These are phyloP conservation scores for Penicillium arizonense DNA, from an alignment of 495 filamentous ascomycete species.

Conservation along the genomic window DNA sequence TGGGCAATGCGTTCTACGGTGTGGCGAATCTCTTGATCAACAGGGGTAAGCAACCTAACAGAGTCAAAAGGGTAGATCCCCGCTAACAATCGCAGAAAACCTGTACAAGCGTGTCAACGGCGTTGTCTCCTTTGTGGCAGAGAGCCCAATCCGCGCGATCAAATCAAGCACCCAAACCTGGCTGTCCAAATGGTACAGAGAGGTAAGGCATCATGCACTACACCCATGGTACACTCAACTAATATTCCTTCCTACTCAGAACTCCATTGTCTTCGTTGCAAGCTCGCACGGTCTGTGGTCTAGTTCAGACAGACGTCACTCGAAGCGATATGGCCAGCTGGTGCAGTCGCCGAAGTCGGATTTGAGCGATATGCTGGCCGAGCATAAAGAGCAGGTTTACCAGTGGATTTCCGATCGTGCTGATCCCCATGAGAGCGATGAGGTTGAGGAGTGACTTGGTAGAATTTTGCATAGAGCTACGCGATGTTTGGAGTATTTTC, in stretches of 20 bases:
- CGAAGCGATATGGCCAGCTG: constrained; percentile 67
- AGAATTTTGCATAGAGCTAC: constrained; percentile 5
- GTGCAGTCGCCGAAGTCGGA: constrained; percentile 50
- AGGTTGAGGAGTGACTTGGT: constrained; percentile 15
- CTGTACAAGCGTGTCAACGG: constrained; percentile 55
- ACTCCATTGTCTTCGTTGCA: constrained; percentile 72
- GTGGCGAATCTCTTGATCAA: constrained; percentile 68
- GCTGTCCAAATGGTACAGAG: constrained; percentile 70
- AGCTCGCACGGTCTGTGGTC: constrained; percentile 70
- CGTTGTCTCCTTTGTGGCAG: constrained; percentile 51
- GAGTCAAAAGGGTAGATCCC: not conserved
- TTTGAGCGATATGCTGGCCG: constrained; percentile 63
- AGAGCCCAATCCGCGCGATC: constrained; percentile 55
- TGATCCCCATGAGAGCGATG: constrained; percentile 28
- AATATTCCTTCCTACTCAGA: constrained; percentile 24
- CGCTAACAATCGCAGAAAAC: constrained; percentile 33
- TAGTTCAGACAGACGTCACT: constrained; percentile 56
- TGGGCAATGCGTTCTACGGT: constrained; percentile 72
- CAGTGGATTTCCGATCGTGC: constrained; percentile 52
- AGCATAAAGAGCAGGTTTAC: constrained; percentile 56
- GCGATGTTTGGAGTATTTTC: not conserved
- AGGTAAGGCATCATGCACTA: constrained; percentile 27
- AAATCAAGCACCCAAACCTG: constrained; percentile 61
- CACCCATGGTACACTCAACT: not conserved
- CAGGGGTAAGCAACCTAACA: constrained; percentile 47